Base-by-base conservation (phyloP, 1,139 yeast species). In the Citeromyces hawaiiensis region DNA sequence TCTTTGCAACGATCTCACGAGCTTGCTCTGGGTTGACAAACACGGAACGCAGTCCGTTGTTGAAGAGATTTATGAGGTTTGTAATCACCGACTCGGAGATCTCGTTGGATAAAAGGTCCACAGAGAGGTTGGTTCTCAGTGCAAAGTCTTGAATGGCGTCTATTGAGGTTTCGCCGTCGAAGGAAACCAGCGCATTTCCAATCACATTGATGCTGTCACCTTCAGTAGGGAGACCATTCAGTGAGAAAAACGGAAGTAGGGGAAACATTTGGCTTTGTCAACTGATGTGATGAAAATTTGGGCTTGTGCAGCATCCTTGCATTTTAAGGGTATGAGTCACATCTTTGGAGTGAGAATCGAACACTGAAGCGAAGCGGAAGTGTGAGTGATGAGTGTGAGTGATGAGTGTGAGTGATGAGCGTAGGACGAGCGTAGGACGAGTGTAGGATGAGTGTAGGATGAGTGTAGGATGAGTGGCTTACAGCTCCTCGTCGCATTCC, bases 11-110 rank as follows among this genome's bases (percentile, higher is more conserved):
- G 31, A 57, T 51, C 19, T 56, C 55, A 0, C 55, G 56, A 2
- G 64, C 66, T 25, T 55, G 57, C 38, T 59, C 59, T 0, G 48
- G 40, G 15, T 56, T 55, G 2, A 57, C 45, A 23, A 73, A 31
- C 6, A 41, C 38, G 9, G 44, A 42, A 1, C 53, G 71, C 46
- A 81, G 73, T 25, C 96, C 96, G 40, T 68, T 68, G 52, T 87
- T 86, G 46, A 83, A 68, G 31, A 83, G 53, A 10, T 63, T 66
- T 33, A 83, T 64, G 19, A 72, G 54, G 31, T 63, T 59, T 42
- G 77, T 80, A 29, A 72, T 66, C 39, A 52, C 53, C 14, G 64
- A 51, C 19, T 55, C 56, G 34, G 63, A 49, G 23, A 55, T 52
- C 31, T 50, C 38, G 9, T 71, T 70, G 43, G 60, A 65, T 36